Evolutionary conservation across 345 rosid species (phyloP).

Genomic region (Clarkia xantiana): DNA sequence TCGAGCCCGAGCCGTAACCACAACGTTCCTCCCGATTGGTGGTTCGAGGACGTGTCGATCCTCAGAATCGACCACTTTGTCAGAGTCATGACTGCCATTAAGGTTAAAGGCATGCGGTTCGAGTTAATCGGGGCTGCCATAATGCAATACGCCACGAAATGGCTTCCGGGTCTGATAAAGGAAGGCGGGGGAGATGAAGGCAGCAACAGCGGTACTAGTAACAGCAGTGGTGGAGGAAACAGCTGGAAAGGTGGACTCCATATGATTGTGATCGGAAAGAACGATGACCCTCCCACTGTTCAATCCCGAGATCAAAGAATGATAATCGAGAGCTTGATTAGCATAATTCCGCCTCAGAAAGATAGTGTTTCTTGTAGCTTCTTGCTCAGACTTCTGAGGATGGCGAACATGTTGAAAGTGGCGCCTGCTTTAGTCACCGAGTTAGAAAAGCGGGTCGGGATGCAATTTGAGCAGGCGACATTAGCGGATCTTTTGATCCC

Average conservation of each 20-base stretch:
- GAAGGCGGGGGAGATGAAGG: conserved; percentile 48
- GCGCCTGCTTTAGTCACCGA: conserved; percentile 88
- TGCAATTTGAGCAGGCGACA: conserved; percentile 93
- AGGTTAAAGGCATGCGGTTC: conserved; percentile 91
- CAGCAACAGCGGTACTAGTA: conserved; percentile 36
- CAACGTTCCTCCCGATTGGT: conserved; percentile 92
- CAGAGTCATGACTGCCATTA: conserved; percentile 83
- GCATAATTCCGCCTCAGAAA: conserved; percentile 85
- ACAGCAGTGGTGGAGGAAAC: conserved; percentile 33
- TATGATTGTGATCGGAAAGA: conserved; percentile 50
- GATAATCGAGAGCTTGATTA: conserved; percentile 79
- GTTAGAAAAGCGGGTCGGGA: conserved; percentile 84
- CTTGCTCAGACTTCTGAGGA: conserved; percentile 65
- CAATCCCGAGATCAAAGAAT: conserved; percentile 68
- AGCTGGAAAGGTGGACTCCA: conserved; percentile 90
- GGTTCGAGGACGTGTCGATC: conserved; percentile 94
- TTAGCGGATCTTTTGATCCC: conserved; percentile 78
- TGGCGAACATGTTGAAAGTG: conserved; percentile 74
- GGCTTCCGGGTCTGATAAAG: conserved; percentile 68
- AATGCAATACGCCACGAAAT: conserved; percentile 73
- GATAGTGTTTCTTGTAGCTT: conserved; percentile 82
- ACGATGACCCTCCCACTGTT: conserved; percentile 33
- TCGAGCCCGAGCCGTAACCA: conserved; percentile 72
- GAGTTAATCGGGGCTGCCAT: conserved; percentile 79
- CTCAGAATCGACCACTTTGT: conserved; percentile 93